Conservation (phyloP, 2,329 filamentous ascomycete genomes). For the Nemania serpens region DNA sequence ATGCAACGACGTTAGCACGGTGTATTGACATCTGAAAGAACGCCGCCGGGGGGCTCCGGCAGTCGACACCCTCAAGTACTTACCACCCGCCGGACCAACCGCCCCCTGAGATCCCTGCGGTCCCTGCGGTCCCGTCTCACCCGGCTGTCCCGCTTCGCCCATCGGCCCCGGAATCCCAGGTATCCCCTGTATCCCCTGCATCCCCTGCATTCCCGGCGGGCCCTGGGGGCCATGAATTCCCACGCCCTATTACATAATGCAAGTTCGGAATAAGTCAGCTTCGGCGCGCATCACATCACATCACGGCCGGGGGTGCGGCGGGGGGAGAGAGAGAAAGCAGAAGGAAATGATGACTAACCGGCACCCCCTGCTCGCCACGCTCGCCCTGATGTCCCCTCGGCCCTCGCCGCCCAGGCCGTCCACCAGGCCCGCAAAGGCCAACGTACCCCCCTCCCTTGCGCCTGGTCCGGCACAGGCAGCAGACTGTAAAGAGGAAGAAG, state of each 20-base stretch:
- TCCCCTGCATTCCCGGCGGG: constrained; percentile 1
- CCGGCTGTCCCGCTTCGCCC: not conserved
- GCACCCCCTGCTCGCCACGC: constrained; percentile 8
- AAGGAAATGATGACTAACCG: not conserved
- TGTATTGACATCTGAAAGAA: not conserved
- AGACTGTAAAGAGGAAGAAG: constrained; percentile 22
- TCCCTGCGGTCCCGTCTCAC: constrained; percentile 1
- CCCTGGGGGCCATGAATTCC: constrained; percentile 2
- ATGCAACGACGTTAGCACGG: not conserved
- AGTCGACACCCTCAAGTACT: not conserved
- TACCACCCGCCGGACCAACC: constrained; percentile 10
- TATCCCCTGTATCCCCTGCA: not conserved
- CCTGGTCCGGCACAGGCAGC: constrained; percentile 21
- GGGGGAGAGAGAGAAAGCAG: too few species aligned
- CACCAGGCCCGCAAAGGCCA: not conserved
- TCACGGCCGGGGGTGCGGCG: too few species aligned
- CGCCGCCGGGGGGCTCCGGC: not conserved
- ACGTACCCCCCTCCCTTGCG: not conserved
- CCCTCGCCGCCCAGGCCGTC: constrained; percentile 10
- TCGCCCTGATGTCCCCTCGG: constrained; percentile 16
- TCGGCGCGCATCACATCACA: too few species aligned
- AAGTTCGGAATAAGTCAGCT: too few species aligned
- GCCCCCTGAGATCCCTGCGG: not conserved
- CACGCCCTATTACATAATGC: not conserved
- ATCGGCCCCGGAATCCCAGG: constrained; percentile 3